These are phyloP conservation scores for Rosa persica DNA, from an alignment of 306 rosid species.

Conservation along the genomic window DNA sequence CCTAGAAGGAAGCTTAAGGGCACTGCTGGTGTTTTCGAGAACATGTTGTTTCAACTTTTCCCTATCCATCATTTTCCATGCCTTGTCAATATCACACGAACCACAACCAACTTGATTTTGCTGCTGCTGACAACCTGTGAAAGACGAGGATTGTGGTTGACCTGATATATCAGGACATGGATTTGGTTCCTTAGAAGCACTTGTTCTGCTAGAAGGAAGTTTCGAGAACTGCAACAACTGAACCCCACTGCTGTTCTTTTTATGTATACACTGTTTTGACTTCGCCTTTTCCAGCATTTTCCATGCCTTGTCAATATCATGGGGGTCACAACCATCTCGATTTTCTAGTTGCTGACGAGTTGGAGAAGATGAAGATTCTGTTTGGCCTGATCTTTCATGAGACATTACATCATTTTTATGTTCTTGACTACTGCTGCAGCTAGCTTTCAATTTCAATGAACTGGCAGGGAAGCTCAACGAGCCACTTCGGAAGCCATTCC, in stretches of 20 bases:
- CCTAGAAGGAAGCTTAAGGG: constrained; percentile 23
- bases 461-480: constrained; percentile 45
- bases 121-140: constrained; percentile 33
- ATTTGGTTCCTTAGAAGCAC: constrained; percentile 14
- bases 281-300: constrained; percentile 71
- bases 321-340: constrained; percentile 26
- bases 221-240: constrained; percentile 32
- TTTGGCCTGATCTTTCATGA: constrained; percentile 29
- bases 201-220: constrained; percentile 30
- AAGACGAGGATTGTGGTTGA: constrained; percentile 33
- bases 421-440: constrained; percentile 29
- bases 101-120: constrained; percentile 29
- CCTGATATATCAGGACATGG: constrained; percentile 21
- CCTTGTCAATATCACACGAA: constrained; percentile 46
- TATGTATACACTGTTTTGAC: constrained; percentile 21
- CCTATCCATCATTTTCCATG: constrained; percentile 68
- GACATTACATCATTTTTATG: constrained; percentile 23
- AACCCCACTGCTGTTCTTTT: constrained; percentile 26
- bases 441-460: constrained; percentile 36
- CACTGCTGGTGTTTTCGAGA: constrained; percentile 23
- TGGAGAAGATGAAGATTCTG: constrained; percentile 33
- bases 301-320: constrained; percentile 71
- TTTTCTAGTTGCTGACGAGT: constrained; percentile 33
- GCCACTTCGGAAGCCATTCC: constrained; percentile 68
- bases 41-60: constrained; percentile 35